Conservation (phyloP, 2,329 filamentous ascomycete species). For the Helminthosporium solani region DNA sequence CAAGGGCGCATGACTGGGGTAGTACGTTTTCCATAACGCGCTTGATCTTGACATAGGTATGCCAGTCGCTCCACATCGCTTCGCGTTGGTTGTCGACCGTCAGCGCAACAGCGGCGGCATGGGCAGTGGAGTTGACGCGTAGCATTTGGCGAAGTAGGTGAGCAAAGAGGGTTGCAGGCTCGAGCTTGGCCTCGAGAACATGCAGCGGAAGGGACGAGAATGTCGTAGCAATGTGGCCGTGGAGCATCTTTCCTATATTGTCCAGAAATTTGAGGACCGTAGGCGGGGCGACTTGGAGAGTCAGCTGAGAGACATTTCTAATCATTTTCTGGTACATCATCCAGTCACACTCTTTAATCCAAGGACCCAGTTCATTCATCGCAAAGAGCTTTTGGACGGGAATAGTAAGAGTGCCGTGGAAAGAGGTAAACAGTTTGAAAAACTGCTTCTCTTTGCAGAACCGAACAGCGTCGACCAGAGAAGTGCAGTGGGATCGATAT, state of each 20-base stretch:
- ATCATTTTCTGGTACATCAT: conserved; percentile 97
- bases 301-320: conserved; percentile 82
- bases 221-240: conserved; percentile 77
- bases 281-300: conserved; percentile 86
- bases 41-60: conserved; percentile 60
- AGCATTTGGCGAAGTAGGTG: conserved; percentile 82
- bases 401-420: conserved; percentile 94
- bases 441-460: conserved; percentile 97
- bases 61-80: conserved; percentile 94
- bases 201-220: conserved; percentile 84
- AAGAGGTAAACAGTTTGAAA: conserved; percentile 90
- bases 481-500: conserved; percentile 93
- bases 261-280: conserved; percentile 82
- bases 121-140: conserved; percentile 88
- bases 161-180: conserved; percentile 85
- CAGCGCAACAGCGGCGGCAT: conserved; percentile 90
- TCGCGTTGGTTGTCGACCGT: conserved; percentile 86
- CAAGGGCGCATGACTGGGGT: conserved; percentile 53
- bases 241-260: conserved; percentile 79
- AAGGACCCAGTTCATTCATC: conserved; percentile 76
- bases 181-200: conserved; percentile 82
- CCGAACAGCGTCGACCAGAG: conserved; percentile 89
- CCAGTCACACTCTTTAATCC: conserved; percentile 96
- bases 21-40: conserved; percentile 58
- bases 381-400: conserved; percentile 91